phyloP scores from a whole-genome alignment of 75 land plant genomes.

The Adiantum capillusveneris region DNA sequence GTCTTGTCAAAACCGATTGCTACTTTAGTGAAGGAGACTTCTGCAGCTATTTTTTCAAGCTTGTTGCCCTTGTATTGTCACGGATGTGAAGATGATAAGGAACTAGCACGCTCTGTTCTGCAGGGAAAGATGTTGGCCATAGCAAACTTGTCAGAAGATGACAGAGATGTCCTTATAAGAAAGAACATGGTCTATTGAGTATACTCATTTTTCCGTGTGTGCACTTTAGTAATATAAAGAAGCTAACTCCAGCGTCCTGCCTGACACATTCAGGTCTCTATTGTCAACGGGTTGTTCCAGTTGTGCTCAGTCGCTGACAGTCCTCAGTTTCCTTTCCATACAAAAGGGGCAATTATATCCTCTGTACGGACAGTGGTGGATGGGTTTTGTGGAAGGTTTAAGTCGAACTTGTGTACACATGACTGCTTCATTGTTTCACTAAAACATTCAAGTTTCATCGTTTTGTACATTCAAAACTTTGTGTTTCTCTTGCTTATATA shows the following conservation, averaged over 20 bases:
- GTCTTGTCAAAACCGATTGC: constrained; percentile 34
- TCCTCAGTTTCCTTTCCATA: constrained; percentile 51
- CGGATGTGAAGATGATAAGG: constrained; percentile 30
- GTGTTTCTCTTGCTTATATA: too few relatives aligned
- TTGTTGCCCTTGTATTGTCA: constrained; percentile 69
- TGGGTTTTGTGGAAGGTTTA: constrained; percentile 83
- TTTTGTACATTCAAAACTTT: too few relatives aligned
- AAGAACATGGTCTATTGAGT: constrained; percentile 49
- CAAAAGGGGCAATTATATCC: constrained; percentile 38
- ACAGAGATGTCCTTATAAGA: constrained; percentile 76
- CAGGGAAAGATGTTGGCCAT: constrained; percentile 47
- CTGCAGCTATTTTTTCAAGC: constrained; percentile 65
- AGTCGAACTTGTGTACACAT: too few relatives aligned
- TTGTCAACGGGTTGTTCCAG: constrained; percentile 53
- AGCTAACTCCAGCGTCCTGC: background rate
- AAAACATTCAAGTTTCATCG: too few relatives aligned
- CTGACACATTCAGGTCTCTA: constrained; percentile 50
- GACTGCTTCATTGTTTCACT: too few relatives aligned
- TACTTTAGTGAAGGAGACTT: constrained; percentile 44
- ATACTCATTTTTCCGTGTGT: background rate
- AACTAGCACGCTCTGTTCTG: constrained; percentile 43
- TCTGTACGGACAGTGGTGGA: constrained; percentile 78
- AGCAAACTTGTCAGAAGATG: constrained; percentile 63
- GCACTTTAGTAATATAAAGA: background rate
- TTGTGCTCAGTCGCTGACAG: constrained; percentile 45